Conservation (phyloP, 805 yeast species). For the Yarrowia divulgata region DNA sequence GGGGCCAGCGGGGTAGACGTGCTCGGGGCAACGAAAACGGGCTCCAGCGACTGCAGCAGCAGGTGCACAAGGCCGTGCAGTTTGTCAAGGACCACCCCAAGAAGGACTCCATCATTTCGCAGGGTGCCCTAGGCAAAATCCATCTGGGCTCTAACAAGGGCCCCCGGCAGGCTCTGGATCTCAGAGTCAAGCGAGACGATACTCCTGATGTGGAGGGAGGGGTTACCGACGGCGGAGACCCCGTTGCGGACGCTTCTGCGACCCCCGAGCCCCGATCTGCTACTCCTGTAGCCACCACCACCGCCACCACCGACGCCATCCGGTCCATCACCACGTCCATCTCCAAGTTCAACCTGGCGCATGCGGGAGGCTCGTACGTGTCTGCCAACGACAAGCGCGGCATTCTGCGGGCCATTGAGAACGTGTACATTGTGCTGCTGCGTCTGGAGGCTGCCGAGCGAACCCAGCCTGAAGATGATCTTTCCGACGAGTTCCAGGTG, state of each 20-base stretch:
- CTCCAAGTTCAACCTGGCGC: slow-evolving; percentile 42
- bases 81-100: slow-evolving; percentile 85
- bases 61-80: slow-evolving; percentile 93
- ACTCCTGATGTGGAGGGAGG: slow-evolving; percentile 4
- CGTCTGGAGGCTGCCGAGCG: slow-evolving; percentile 79
- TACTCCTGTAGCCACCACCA: slow-evolving; percentile 13
- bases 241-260: background rate
- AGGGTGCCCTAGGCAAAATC: slow-evolving; percentile 90
- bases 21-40: slow-evolving; percentile 68
- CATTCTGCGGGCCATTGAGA: slow-evolving; percentile 75
- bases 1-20: slow-evolving; percentile 76
- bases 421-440: slow-evolving; percentile 76
- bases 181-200: slow-evolving; percentile 44
- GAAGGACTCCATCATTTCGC: slow-evolving; percentile 69
- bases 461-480: slow-evolving; percentile 55
- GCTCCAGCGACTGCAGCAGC: slow-evolving; percentile 96
- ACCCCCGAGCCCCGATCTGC: slow-evolving; percentile 26
- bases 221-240: slow-evolving; percentile 45
- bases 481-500: slow-evolving; percentile 45
- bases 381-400: slow-evolving; percentile 53
- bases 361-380: slow-evolving; percentile 39
- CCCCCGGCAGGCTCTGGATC: slow-evolving; percentile 84
- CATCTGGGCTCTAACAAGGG: slow-evolving; percentile 75
- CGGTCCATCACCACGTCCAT: slow-evolving; percentile 50
- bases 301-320: slow-evolving; percentile 36